phyloP scores from a whole-genome alignment of 495 filamentous ascomycete species.

The Melanomma pulvis-pyrius region DNA sequence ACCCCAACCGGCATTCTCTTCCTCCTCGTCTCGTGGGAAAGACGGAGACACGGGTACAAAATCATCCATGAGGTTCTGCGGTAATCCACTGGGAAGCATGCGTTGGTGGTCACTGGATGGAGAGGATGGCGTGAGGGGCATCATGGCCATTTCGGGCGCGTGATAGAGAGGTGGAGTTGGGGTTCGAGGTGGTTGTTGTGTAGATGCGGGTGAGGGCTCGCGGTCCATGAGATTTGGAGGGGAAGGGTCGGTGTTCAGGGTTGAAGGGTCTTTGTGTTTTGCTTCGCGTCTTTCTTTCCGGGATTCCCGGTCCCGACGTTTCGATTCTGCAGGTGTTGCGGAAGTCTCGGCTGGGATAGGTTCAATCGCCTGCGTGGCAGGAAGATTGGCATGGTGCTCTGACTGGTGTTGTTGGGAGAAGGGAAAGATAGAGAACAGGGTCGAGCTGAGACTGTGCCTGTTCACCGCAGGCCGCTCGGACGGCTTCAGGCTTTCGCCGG shows the following conservation, averaged over 20 bases:
- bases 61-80: conserved; percentile 29
- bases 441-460: conserved; percentile 29
- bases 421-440: conserved; percentile 34
- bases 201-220: not conserved
- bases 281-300: not conserved
- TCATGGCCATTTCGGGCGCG: conserved; percentile 26
- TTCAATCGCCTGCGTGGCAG: conserved; percentile 2
- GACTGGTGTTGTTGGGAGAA: conserved; percentile 33
- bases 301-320: not conserved
- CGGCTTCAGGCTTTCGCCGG: not conserved
- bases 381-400: conserved; percentile 30
- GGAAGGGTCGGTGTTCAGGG: not conserved
- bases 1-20: conserved; percentile 32
- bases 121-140: conserved; percentile 17
- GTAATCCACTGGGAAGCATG: conserved; percentile 5
- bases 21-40: conserved; percentile 5
- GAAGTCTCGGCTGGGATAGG: not conserved
- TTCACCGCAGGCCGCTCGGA: conserved; percentile 8
- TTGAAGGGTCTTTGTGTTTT: not conserved
- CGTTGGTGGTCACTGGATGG: not conserved
- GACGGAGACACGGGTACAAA: conserved; percentile 30
- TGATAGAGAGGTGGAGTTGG: not conserved
- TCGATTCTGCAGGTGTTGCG: not conserved
- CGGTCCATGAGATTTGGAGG: not conserved
- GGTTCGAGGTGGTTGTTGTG: not conserved